Percentiles rank a stretch among this genome's conserved stretches.
Conservation (phyloP, 805 yeast genomes). For the Sugiyamaella lignohabitans region DNA sequence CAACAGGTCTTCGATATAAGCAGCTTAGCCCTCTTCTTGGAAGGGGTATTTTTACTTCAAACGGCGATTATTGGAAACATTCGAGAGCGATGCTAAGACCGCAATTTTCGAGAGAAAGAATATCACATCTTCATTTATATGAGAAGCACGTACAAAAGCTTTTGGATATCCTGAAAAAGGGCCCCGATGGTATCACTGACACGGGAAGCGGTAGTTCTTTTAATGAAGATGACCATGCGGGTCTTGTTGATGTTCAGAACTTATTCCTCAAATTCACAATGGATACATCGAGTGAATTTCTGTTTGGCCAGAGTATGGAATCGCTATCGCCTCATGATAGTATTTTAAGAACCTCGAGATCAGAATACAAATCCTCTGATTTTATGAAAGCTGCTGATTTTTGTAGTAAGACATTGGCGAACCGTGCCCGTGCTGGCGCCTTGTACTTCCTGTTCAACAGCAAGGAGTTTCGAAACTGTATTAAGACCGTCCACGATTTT, state of each 20-base stretch:
- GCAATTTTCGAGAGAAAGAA: constrained; percentile 30
- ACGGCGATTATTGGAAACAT: constrained; percentile 31
- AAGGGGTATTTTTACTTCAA: constrained; percentile 32
- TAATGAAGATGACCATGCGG: constrained; percentile 2
- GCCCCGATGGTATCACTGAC: constrained; percentile 2
- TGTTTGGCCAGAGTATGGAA: constrained; percentile 30
- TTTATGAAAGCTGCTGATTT: neutral
- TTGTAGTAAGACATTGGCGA: neutral
- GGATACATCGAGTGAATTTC: constrained; percentile 33
- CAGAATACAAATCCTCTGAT: neutral
- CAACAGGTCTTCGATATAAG: constrained; percentile 24
- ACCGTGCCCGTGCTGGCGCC: constrained; percentile 15
- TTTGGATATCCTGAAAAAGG: constrained; percentile 20
- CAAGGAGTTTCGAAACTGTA: constrained; percentile 30
- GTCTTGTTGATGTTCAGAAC: constrained; percentile 25
- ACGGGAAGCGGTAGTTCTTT: neutral
- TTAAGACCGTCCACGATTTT: constrained; percentile 29
- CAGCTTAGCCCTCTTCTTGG: constrained; percentile 29
- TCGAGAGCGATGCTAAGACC: constrained; percentile 33
- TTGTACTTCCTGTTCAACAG: constrained; percentile 20
- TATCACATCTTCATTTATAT: constrained; percentile 24
- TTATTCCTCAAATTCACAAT: constrained; percentile 28
- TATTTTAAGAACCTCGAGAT: constrained; percentile 1
- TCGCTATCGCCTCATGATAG: constrained; percentile 23
- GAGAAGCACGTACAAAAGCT: constrained; percentile 25